Conservation (phyloP, 2,329 filamentous ascomycete genomes). For the Cryphonectria naterciae region DNA sequence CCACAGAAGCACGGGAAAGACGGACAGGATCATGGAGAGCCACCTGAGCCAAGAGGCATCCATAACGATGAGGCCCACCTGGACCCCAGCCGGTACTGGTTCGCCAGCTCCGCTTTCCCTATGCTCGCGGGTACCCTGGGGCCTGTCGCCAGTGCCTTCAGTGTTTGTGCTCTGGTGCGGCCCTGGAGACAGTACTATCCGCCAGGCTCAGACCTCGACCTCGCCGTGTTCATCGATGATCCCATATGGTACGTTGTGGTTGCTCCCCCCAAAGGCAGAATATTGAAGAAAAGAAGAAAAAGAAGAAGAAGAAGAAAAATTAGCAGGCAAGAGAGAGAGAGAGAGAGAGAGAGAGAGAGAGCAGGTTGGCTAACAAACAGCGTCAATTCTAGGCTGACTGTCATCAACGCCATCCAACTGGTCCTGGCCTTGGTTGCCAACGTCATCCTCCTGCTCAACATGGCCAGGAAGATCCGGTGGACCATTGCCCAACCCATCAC, state of each 20-base stretch:
- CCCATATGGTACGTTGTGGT: constrained; percentile 64
- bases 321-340: not conserved
- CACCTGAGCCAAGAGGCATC: constrained; percentile 35
- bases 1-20: constrained; percentile 33
- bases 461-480: constrained; percentile 79
- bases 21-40: constrained; percentile 34
- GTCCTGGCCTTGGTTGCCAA: constrained; percentile 78
- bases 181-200: constrained; percentile 70
- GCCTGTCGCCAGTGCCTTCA: constrained; percentile 85
- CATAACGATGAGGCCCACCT: constrained; percentile 48
- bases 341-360: too few relatives aligned
- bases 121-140: constrained; percentile 84
- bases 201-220: constrained; percentile 50
- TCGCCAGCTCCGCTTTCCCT: constrained; percentile 68
- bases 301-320: too few relatives aligned
- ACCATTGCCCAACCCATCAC: constrained; percentile 81
- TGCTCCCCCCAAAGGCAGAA: not conserved
- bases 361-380: not conserved
- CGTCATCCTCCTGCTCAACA: constrained; percentile 82
- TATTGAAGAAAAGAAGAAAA: too few relatives aligned
- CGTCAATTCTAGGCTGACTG: constrained; percentile 60
- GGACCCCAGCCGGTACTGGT: constrained; percentile 64
- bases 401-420: constrained; percentile 78
- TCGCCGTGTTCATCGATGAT: constrained; percentile 62
- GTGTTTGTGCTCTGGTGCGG: constrained; percentile 81